phyloP scores from a whole-genome alignment of 2,329 filamentous ascomycete species.

The Fusarium musae region DNA sequence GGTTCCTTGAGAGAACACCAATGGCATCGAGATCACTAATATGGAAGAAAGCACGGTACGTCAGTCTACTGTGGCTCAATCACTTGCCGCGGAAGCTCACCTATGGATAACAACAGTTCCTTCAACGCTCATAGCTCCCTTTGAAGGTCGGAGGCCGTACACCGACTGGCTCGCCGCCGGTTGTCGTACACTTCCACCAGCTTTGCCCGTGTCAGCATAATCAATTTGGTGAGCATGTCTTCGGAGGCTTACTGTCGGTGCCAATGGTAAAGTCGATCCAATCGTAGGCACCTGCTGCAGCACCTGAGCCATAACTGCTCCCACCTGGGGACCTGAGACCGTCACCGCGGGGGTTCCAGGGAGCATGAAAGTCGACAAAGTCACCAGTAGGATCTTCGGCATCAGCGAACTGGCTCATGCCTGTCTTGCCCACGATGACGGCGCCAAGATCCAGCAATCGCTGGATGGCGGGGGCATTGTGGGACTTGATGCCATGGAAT shows the following conservation, averaged over 20 bases:
- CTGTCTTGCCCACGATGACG: fast-evolving
- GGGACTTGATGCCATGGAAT: neutral
- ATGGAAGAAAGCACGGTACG: fast-evolving
- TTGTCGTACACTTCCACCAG: neutral
- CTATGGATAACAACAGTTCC: neutral
- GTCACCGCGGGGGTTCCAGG: neutral
- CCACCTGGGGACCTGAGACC: too few relatives aligned
- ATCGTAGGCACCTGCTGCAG: neutral
- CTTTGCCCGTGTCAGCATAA: neutral
- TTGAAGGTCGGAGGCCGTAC: neutral
- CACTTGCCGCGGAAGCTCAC: fast-evolving
- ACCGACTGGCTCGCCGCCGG: neutral
- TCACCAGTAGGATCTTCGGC: neutral
- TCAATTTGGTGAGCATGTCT: fast-evolving
- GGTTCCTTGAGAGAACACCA: neutral
- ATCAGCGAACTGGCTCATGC: too few relatives aligned
- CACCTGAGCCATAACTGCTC: too few relatives aligned
- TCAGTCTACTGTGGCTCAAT: fast-evolving
- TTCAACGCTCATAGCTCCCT: neutral
- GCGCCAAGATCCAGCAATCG: too few relatives aligned
- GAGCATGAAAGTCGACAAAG: neutral
- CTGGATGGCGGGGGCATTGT: too few relatives aligned
- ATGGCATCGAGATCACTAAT: neutral
- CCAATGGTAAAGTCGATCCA: neutral
- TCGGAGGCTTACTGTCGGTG: neutral